Conservation (phyloP, 2,329 filamentous ascomycete species). For the Lasiodiplodia citricola region DNA sequence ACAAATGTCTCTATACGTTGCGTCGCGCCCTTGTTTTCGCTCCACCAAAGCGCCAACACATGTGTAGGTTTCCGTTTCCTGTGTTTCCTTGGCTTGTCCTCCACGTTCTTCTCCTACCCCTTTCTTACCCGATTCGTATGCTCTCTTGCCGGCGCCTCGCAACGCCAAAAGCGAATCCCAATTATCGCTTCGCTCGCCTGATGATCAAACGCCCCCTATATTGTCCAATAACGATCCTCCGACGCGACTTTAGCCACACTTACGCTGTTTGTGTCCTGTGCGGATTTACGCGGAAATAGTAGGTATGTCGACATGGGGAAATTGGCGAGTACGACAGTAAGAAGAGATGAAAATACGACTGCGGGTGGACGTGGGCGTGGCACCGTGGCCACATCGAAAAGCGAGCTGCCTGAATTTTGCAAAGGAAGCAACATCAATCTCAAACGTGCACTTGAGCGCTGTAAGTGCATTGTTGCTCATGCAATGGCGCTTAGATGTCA, state of each 20-base stretch:
- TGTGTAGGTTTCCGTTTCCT: constrained; percentile 12
- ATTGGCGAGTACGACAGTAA: constrained; percentile 11
- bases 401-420: not conserved
- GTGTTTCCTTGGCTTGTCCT: not conserved
- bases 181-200: constrained; percentile 20
- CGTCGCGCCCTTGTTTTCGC: not conserved
- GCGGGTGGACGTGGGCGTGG: not conserved
- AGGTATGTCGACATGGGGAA: not conserved
- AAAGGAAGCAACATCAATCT: not conserved
- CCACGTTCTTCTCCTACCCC: not conserved
- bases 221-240: constrained; percentile 10
- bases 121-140: constrained; percentile 12
- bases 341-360: not conserved
- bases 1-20: constrained; percentile 7
- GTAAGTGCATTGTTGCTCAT: not conserved
- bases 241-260: not conserved
- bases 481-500: not conserved
- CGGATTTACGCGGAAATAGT: not conserved
- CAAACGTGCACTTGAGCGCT: not conserved
- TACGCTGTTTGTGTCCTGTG: not conserved
- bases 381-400: not conserved
- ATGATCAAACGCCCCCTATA: constrained; percentile 24
- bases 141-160: constrained; percentile 14
- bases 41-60: not conserved
- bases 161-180: constrained; percentile 19